Evolutionary conservation across 2,329 filamentous ascomycete species (phyloP).

Genomic region (Conoideocrella luteorostrata): DNA sequence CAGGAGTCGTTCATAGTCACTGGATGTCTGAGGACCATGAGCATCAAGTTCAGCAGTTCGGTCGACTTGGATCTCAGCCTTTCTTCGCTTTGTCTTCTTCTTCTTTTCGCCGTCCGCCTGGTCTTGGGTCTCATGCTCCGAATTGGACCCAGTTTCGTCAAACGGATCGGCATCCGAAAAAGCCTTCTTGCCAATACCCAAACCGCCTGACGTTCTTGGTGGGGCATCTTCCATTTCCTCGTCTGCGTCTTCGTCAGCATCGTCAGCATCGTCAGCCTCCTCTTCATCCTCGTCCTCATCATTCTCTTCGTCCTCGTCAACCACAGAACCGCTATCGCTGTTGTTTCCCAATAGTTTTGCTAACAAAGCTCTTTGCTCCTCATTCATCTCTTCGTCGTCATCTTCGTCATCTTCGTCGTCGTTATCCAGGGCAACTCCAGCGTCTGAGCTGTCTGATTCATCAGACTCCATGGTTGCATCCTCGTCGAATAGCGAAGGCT

Average conservation of each 20-base stretch:
- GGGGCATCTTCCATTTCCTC: slow-evolving; percentile 35
- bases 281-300: slow-evolving; percentile 36
- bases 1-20: slow-evolving; percentile 89
- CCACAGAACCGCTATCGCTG: slow-evolving; percentile 35
- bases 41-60: slow-evolving; percentile 86
- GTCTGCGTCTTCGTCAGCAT: slow-evolving; percentile 30
- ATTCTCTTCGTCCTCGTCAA: slow-evolving; percentile 26
- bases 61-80: slow-evolving; percentile 75
- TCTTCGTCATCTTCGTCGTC: slow-evolving; percentile 43
- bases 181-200: slow-evolving; percentile 64
- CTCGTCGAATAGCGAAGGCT: slow-evolving; percentile 79
- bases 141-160: slow-evolving; percentile 50
- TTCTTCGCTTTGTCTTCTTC: slow-evolving; percentile 62
- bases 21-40: slow-evolving; percentile 79
- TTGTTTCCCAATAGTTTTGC: slow-evolving; percentile 37
- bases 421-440: slow-evolving; percentile 38
- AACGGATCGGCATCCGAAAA: slow-evolving; percentile 77
- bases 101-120: slow-evolving; percentile 25
- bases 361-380: slow-evolving; percentile 25
- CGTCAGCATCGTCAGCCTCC: slow-evolving; percentile 38
- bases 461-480: slow-evolving; percentile 45
- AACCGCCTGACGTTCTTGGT: slow-evolving; percentile 24
- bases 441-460: slow-evolving; percentile 38
- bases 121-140: slow-evolving; percentile 29
- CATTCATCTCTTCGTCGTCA: slow-evolving; percentile 42